A percentile compares a stretch with the other conserved stretches of the same genome.
Evolutionary conservation across 257 asterid species (phyloP).

Genomic region (Solanum lignicaule): DNA sequence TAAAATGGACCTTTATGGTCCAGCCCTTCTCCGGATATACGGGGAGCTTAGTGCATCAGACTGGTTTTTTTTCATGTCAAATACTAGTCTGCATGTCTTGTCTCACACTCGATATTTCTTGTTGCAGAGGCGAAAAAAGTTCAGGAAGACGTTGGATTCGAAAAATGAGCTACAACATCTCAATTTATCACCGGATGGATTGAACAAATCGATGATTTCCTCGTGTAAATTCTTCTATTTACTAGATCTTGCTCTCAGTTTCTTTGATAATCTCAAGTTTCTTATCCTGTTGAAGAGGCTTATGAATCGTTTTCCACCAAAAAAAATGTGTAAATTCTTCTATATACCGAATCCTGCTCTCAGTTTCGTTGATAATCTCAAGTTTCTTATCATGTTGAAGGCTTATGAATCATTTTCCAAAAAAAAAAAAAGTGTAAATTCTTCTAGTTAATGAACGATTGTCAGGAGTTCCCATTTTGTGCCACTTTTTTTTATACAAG

Average conservation of each 20-base stretch:
- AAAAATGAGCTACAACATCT: not conserved
- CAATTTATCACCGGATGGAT: not conserved
- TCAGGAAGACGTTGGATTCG: not conserved
- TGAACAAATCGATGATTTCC: not conserved
- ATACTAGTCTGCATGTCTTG: not conserved
- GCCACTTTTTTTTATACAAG: not conserved
- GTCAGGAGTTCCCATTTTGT: not conserved
- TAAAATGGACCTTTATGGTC: not conserved
- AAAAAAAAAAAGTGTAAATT: not conserved
- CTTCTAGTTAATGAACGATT: not conserved
- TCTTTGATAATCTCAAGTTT: not conserved
- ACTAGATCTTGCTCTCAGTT: not conserved
- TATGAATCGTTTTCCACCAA: not conserved
- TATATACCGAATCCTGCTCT: not conserved
- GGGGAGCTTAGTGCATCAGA: not conserved
- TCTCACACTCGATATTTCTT: not conserved
- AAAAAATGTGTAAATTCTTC: not conserved
- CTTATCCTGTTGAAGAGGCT: not conserved
- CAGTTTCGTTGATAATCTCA: not conserved
- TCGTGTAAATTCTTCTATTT: not conserved
- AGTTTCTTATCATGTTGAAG: not conserved
- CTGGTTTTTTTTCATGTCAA: too few relatives aligned
- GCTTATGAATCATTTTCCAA: not conserved
- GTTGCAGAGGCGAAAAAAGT: not conserved
- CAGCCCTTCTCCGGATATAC: not conserved